These are phyloP conservation scores for Acer saccharum DNA, from an alignment of 345 rosid species.

Conservation along the genomic window DNA sequence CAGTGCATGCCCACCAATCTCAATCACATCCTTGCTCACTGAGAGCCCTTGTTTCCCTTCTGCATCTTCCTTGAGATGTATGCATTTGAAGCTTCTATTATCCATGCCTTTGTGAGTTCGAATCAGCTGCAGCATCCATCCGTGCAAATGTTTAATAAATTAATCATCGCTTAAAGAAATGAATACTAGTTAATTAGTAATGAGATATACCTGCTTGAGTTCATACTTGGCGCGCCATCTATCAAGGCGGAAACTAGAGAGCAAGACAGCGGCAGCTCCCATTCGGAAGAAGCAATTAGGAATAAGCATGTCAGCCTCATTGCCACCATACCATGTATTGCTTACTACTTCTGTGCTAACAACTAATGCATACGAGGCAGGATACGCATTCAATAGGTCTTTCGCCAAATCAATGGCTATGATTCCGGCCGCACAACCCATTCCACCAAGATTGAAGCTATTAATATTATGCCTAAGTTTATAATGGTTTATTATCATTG, in stretches of 20 bases:
- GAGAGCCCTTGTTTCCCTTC: conserved; percentile 53
- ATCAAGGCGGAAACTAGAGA: conserved; percentile 58
- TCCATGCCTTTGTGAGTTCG: conserved; percentile 71
- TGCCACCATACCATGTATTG: conserved; percentile 63
- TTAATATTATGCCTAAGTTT: conserved; percentile 61
- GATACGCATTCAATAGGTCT: conserved; percentile 57
- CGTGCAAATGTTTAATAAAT: neutral
- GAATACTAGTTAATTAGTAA: too few species aligned
- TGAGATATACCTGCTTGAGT: conserved; percentile 47
- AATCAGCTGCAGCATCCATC: conserved; percentile 42
- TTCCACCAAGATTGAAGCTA: conserved; percentile 80
- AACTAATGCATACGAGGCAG: conserved; percentile 57
- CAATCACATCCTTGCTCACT: conserved; percentile 53
- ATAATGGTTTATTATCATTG: conserved; percentile 75
- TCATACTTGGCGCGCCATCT: conserved; percentile 61
- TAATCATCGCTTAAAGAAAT: neutral
- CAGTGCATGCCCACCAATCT: conserved; percentile 57
- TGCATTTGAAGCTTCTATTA: conserved; percentile 49
- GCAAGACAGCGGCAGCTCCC: conserved; percentile 75
- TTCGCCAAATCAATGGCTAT: conserved; percentile 66
- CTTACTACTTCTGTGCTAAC: conserved; percentile 71
- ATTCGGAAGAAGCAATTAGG: conserved; percentile 75
- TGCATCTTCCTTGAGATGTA: conserved; percentile 53
- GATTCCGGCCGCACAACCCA: conserved; percentile 82
- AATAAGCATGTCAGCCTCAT: conserved; percentile 56